A percentile compares a stretch with the other conserved stretches of the same genome.
Conservation (phyloP, 129 eudicot species). For the Pittosporum tobira region DNA sequence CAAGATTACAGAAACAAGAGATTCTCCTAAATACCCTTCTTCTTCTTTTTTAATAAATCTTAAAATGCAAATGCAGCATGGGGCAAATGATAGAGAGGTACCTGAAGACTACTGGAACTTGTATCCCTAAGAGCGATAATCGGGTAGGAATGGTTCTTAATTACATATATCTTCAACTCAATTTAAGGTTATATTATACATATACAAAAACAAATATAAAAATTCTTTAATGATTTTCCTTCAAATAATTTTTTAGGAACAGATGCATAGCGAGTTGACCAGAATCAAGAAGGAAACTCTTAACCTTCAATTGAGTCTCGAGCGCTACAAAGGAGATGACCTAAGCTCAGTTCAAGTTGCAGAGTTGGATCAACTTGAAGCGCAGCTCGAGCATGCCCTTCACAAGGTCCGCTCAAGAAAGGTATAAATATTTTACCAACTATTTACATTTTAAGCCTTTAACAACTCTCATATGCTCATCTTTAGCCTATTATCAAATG, state of each 20-base stretch:
- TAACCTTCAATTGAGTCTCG: conserved; percentile 56
- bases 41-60: neutral
- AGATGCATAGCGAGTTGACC: conserved; percentile 39
- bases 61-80: conserved; percentile 41
- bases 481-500: too few relatives aligned
- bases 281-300: conserved; percentile 58
- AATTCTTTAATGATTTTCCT: neutral
- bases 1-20: too few relatives aligned
- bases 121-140: conserved; percentile 34
- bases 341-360: conserved; percentile 47
- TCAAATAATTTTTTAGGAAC: conserved; percentile 30
- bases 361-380: conserved; percentile 63
- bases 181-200: too few relatives aligned
- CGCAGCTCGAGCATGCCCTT: conserved; percentile 61
- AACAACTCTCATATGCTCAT: neutral
- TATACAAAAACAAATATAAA: neutral
- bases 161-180: neutral
- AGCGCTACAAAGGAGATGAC: conserved; percentile 68
- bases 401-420: conserved; percentile 72
- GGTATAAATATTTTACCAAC: too few relatives aligned
- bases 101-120: conserved; percentile 42
- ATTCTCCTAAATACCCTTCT: too few relatives aligned
- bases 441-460: conserved; percentile 2
- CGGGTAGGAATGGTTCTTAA: conserved; percentile 28
- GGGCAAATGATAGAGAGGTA: conserved; percentile 56